Conservation (phyloP, 2,329 filamentous ascomycete species). For the Orbilia blumenaviensis region DNA sequence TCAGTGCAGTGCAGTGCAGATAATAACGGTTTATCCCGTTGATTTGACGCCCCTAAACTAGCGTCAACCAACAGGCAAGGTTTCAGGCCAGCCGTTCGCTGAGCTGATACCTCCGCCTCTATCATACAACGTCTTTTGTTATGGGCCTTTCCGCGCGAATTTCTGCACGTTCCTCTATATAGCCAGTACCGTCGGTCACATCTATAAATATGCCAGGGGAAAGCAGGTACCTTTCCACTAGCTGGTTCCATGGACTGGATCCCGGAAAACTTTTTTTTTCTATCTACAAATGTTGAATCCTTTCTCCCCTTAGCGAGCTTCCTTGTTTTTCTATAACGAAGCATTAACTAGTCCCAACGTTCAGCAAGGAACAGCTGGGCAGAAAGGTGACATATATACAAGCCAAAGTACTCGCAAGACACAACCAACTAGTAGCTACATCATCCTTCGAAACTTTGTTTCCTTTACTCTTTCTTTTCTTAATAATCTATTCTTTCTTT, state of each 20-base stretch:
- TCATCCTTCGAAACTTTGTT: background rate
- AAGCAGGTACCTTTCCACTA: background rate
- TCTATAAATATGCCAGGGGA: conserved; percentile 13
- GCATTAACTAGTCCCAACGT: background rate
- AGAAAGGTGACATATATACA: background rate
- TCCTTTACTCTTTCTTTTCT: background rate
- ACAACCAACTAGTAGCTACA: background rate
- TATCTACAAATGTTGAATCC: background rate
- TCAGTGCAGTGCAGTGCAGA: background rate
- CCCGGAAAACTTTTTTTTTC: background rate
- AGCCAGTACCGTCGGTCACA: background rate
- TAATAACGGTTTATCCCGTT: conserved; percentile 6
- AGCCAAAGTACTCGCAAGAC: background rate
- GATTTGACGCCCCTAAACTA: background rate
- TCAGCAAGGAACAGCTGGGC: background rate
- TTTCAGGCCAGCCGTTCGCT: conserved; percentile 1
- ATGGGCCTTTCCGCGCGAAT: conserved; percentile 20
- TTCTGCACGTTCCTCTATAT: background rate
- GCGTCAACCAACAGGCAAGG: background rate
- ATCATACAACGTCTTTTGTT: background rate
- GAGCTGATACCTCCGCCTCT: background rate
- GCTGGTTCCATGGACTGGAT: conserved; percentile 2
- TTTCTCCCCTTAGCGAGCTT: background rate
- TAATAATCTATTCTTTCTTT: background rate
- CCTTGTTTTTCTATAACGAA: background rate